Base-by-base conservation (phyloP, 805 yeast species). In the Isabelozyma rhagii region DNA sequence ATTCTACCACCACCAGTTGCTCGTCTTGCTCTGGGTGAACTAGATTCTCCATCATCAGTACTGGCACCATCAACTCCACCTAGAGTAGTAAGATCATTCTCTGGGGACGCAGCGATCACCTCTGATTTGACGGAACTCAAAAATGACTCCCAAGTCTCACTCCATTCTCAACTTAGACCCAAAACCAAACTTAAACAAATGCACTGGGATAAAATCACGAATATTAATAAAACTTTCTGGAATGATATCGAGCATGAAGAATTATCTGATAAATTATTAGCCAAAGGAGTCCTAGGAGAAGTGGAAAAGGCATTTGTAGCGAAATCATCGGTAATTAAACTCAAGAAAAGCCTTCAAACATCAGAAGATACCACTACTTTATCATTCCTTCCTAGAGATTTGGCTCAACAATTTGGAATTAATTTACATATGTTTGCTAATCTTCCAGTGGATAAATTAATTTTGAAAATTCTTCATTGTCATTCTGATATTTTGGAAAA, bases 181-280 rank as follows among this genome's bases (percentile, higher is more conserved):
- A 83, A 81, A 60, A 77, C 82, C 51, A 89, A 87, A 63, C 78
- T 94, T 55, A 94, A 96, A 64, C 99, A 93, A 64, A 79, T 94
- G 74, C 99, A 94, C 65, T 96, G 98, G 98, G 97, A 93, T 58
- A 89, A 88, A 61, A 77, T 96, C 39, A 97, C 93, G 34, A 79
- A 84, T 51, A 86, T 94, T 17, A 87, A 85, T 47, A 81, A 85
- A 43, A 92, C 98, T 0, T 87, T 94, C 51, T 93, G 99, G 98
- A 79, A 83, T 15, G 78, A 80, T 27, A 76, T 82, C 31, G 81
- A 84, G 39, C 82, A 85, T 18, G 79, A 77, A 2, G 75, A 74
- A 17, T 69, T 83, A 41, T 81, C 87, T 2, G 86, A 82, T 51
- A 83, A 82, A 52, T 72, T 93, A 45, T 72, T 79, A 46, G 85